Conservation (phyloP, 192 early-diverging fungal genomes). For the Funneliformis mosseae region DNA sequence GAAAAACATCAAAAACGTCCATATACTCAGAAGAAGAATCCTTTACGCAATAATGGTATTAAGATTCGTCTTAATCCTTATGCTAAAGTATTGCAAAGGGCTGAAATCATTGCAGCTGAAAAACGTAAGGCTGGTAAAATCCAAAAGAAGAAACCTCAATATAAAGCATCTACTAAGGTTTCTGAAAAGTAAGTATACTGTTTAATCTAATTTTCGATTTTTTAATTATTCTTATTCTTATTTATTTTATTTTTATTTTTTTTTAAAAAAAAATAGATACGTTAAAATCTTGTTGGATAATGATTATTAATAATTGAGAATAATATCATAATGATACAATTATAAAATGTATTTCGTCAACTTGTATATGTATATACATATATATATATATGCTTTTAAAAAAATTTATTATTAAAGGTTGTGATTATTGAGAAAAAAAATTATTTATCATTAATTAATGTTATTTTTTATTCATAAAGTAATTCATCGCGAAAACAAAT, state of each 20-base stretch:
- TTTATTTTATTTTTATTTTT: neutral
- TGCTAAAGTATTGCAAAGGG: conserved; percentile 83
- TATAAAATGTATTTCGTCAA: no score
- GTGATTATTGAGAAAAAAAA: no score
- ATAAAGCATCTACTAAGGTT: conserved; percentile 12
- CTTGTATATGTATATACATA: no score
- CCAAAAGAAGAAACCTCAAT: conserved; percentile 48
- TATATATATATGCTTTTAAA: no score
- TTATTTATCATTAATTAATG: no score
- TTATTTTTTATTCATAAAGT: no score
- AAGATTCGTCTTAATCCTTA: conserved; percentile 97
- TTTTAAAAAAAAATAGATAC: neutral
- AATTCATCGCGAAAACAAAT: no score
- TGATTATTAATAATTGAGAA: neutral
- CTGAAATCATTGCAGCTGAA: conserved; percentile 67
- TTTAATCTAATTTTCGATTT: neutral
- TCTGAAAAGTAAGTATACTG: neutral
- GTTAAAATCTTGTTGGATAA: neutral
- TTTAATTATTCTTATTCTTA: neutral
- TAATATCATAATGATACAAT: no score
- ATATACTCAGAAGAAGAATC: conserved; percentile 99
- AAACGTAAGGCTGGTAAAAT: conserved; percentile 56
- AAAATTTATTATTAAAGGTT: no score
- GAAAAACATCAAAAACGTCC: conserved; percentile 83
- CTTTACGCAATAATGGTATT: conserved; percentile 87